Evolutionary conservation across 2,329 filamentous ascomycete species (phyloP), one percentile per base, ranked within the genome.

Genomic region (Phoma sp.): DNA sequence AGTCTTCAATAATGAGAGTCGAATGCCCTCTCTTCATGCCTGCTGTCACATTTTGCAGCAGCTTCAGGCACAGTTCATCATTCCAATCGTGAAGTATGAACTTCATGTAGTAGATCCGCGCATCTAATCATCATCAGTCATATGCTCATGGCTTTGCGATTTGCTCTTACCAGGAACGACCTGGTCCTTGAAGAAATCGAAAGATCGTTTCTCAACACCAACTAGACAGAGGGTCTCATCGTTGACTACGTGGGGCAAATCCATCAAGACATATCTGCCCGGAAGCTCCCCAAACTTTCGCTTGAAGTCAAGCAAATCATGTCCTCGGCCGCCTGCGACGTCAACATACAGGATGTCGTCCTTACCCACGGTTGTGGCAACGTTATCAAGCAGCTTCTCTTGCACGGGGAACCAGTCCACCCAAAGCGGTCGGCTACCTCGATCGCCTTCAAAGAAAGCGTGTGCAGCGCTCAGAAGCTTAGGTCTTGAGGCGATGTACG

Each of bases 121-220:
- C 57, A 40, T 40, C 48, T 50, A n/a, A 4, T 2, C 7, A 1
- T 9, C 7, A 14, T 52, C 24, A 52, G 49, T 4, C 6, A 4
- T 6, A 18, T 10, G 18, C 25, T 10, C 13, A 11, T 8, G 9
- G 4, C 7, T 25, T 3, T 25, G 7, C 27, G 27, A 29, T 9
- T 27, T n/a, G 7, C n/a, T 9, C 49, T 47, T 32, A 52, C 43
- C 8, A 4, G 38, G 50, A 3, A 47, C 33, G 2, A 53, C 54
- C 6, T 46, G 38, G 60, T 35, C 57, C 38, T 36, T 49, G 58
- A 71, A 70, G 56, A 73, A 71, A 25, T 71, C 55, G 14, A 51
- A 59, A 4, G 43, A 4, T 14, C 9, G 7, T 25, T 50, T 50
- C 6, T 53, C 44, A 1, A 50, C 49, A 0, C 44, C 44, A n/a